Conservation (phyloP, 2,329 filamentous ascomycete species). For the Fusarium succisae region DNA sequence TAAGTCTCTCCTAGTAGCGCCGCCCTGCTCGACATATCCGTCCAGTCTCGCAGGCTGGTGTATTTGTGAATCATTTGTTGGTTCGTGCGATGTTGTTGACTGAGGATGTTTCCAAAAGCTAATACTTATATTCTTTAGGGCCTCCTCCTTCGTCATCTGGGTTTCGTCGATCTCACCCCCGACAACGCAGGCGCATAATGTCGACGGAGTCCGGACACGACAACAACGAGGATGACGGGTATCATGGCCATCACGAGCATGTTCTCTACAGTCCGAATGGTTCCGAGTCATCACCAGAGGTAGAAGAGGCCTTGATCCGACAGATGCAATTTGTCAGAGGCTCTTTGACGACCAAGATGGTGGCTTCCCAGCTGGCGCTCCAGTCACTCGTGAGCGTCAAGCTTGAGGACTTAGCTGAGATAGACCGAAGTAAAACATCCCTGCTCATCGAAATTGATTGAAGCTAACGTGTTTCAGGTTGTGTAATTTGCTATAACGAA, state of each 20-base stretch:
- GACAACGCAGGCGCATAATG: slow-evolving; percentile 43
- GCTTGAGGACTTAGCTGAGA: slow-evolving; percentile 55
- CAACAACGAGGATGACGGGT: slow-evolving; percentile 31
- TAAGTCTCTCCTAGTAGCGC: slow-evolving; percentile 18
- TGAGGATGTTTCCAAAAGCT: background rate
- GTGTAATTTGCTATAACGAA: slow-evolving; percentile 72
- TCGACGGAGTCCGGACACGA: slow-evolving; percentile 36
- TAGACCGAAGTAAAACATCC: slow-evolving; percentile 57
- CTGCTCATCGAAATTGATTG: background rate
- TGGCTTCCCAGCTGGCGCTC: slow-evolving; percentile 59
- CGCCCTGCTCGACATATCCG: background rate
- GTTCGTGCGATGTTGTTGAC: background rate
- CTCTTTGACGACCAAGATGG: slow-evolving; percentile 53
- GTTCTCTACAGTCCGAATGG: slow-evolving; percentile 3
- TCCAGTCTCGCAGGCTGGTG: background rate
- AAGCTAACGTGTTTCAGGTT: slow-evolving; percentile 53
- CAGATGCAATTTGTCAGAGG: slow-evolving; percentile 59
- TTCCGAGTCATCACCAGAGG: slow-evolving; percentile 19
- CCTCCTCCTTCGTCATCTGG: slow-evolving; percentile 37
- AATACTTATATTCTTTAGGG: slow-evolving; percentile 22
- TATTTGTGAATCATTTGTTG: slow-evolving; percentile 6
- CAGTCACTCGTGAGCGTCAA: slow-evolving; percentile 58
- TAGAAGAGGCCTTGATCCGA: slow-evolving; percentile 50
- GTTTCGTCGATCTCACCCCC: slow-evolving; percentile 40
- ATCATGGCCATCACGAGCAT: slow-evolving; percentile 25